These are phyloP conservation scores for Lepidium africanum DNA, from an alignment of 345 rosid genomes.

Conservation along the genomic window DNA sequence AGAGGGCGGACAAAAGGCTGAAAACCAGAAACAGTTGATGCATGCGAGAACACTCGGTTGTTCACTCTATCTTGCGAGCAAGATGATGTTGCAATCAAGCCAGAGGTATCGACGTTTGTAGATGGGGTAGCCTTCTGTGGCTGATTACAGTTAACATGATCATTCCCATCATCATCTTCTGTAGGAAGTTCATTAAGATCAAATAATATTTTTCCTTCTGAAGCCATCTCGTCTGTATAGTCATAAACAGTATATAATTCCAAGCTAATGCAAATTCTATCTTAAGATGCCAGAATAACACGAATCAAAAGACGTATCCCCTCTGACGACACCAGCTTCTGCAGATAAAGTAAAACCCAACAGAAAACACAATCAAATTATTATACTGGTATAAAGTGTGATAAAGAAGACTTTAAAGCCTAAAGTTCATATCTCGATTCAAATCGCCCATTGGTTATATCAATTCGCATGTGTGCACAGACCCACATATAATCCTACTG, in stretches of 20 bases:
- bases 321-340: conserved; percentile 16
- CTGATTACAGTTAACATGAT: conserved; percentile 35
- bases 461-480: too few relatives aligned
- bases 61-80: conserved; percentile 40
- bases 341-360: neutral
- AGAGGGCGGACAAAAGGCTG: conserved; percentile 76
- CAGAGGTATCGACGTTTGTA: conserved; percentile 36
- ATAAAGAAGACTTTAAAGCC: neutral
- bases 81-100: conserved; percentile 41
- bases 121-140: conserved; percentile 57
- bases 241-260: conserved; percentile 50
- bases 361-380: conserved; percentile 12
- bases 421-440: neutral
- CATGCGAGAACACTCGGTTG: conserved; percentile 63
- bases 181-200: conserved; percentile 97
- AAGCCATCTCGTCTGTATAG: conserved; percentile 78
- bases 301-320: conserved; percentile 2
- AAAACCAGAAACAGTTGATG: conserved; percentile 76
- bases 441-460: too few relatives aligned
- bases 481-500: too few relatives aligned
- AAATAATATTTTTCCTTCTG: conserved; percentile 74
- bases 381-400: neutral
- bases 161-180: conserved; percentile 52
- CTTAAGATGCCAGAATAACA: neutral
- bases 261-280: conserved; percentile 5